Base-by-base conservation (phyloP, 1,284 basidiomycete species). In the Trichosporon ovoides region DNA sequence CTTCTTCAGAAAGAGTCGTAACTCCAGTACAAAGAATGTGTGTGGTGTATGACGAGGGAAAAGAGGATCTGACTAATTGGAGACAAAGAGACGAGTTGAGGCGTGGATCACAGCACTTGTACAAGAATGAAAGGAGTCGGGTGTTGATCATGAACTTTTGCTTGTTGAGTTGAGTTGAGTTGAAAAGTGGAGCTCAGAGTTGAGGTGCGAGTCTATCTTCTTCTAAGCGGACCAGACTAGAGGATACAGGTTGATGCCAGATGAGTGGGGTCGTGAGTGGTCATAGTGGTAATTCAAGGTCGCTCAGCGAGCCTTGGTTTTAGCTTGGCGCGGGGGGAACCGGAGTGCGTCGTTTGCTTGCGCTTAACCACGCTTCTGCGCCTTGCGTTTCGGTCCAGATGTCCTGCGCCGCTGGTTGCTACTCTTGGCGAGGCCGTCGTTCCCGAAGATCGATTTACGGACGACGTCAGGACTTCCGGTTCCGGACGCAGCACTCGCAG, bases 361-460 rank as follows among this genome's bases (percentile, higher is more conserved):
- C 3, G 22, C n/a, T 31, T n/a, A 48, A 28, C 43, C 43, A n/a
- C 43, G 43, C 43, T 48, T 48, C 12, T 16, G 22, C 16, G 43
- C 22, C 24, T 48, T 48, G 43, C 43, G 43, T 22, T 48, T 48
- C 7, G 43, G 43, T 14, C 43, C 43, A 31, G 43, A 48, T 14
- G 43, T n/a, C 22, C 22, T 22, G 43, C 43, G 43, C n/a, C 43
- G 43, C 22, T 48, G 43, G 22, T 22, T 31, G 24, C 24, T 19
- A n/a, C 16, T 24, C 43, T 28, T 31, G 43, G 28, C 43, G 24
- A 24, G 43, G 43, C 43, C 43, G 43, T 48, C 43, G 43, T 20
- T 22, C 22, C 43, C 57, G 34, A 58, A 58, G 18, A 58, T 58
- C 18, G 52, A 53, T 37, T 58, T 58, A 37, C 38, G 57, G 28